phyloP scores from a whole-genome alignment of 2,329 filamentous ascomycete species.

The Pseudocercospora macadamiae region DNA sequence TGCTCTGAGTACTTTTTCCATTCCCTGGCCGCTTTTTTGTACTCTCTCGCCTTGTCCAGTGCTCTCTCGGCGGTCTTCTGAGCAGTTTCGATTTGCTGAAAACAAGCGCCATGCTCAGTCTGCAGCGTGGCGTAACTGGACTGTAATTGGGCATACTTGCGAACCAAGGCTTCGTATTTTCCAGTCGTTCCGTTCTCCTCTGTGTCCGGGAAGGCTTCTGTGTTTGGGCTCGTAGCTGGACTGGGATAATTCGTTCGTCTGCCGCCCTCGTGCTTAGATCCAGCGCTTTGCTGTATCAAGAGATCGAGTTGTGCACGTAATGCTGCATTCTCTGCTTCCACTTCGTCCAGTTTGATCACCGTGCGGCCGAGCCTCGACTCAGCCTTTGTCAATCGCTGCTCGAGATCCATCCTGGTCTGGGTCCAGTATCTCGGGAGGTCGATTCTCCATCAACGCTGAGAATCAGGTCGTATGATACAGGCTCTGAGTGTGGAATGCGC shows the following conservation, averaged over 20 bases:
- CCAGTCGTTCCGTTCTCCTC: slow-evolving; percentile 3
- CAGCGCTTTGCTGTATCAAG: slow-evolving; percentile 1
- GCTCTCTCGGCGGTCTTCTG: slow-evolving; percentile 27
- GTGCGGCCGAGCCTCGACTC: slow-evolving; percentile 7
- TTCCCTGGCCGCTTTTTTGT: slow-evolving; percentile 43
- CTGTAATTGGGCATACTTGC: slow-evolving; percentile 38
- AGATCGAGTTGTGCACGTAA: slow-evolving; percentile 24
- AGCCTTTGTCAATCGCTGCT: slow-evolving; percentile 9
- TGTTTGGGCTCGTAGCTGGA: background rate
- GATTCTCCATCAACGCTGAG: background rate
- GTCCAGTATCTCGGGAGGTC: background rate
- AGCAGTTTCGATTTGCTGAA: slow-evolving; percentile 12
- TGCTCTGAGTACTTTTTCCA: slow-evolving; percentile 33
- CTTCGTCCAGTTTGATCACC: slow-evolving; percentile 19
- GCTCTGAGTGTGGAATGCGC: no score
- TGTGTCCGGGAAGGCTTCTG: background rate
- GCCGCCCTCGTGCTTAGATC: background rate
- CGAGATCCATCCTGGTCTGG: background rate
- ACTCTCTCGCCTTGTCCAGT: slow-evolving; percentile 34
- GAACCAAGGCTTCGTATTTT: slow-evolving; percentile 33
- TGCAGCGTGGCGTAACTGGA: slow-evolving; percentile 31
- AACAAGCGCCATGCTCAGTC: slow-evolving; percentile 20
- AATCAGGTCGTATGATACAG: background rate
- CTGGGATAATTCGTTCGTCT: background rate
- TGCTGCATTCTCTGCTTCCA: slow-evolving; percentile 31